A percentile compares a stretch with the other conserved stretches of the same genome.
Evolutionary conservation across 345 rosid species (phyloP).

Genomic region (Theobroma cacao): DNA sequence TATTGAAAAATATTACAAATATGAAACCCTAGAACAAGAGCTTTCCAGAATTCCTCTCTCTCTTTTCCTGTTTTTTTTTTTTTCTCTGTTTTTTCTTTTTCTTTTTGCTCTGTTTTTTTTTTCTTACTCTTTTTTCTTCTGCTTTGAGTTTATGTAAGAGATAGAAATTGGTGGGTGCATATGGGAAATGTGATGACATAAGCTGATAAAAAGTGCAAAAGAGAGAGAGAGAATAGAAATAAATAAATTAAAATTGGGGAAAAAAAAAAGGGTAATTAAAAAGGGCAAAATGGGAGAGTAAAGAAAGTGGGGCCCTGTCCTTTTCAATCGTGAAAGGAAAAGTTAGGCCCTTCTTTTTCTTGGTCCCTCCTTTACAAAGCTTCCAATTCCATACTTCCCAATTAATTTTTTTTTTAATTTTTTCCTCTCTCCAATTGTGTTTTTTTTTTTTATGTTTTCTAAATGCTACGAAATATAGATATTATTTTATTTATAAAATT

Average conservation of each 20-base stretch:
- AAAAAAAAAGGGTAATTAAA: neutral
- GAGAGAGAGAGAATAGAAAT: slow-evolving; percentile 22
- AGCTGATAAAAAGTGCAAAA: slow-evolving; percentile 54
- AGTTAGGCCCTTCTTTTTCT: slow-evolving; percentile 15
- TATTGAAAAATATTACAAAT: neutral
- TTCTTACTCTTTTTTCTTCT: too few species aligned
- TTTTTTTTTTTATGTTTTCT: too few species aligned
- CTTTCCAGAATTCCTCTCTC: slow-evolving; percentile 12
- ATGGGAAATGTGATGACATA: slow-evolving; percentile 49
- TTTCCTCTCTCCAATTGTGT: too few species aligned
- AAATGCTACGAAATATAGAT: too few species aligned
- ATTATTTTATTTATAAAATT: too few species aligned
- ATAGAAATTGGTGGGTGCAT: slow-evolving; percentile 49
- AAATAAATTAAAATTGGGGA: neutral
- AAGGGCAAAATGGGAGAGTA: slow-evolving; percentile 23
- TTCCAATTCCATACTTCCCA: neutral
- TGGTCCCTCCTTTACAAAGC: neutral
- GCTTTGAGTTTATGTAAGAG: neutral
- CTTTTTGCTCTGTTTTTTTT: neutral
- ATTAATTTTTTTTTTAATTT: neutral
- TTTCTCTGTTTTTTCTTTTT: neutral
- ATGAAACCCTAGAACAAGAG: slow-evolving; percentile 24
- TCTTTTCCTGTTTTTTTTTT: neutral
- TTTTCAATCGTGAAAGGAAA: slow-evolving; percentile 41
- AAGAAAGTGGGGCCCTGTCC: slow-evolving; percentile 50